These are phyloP conservation scores for Parvularia atlantis DNA, from an alignment of 78 protist genomes.

Conservation along the genomic window DNA sequence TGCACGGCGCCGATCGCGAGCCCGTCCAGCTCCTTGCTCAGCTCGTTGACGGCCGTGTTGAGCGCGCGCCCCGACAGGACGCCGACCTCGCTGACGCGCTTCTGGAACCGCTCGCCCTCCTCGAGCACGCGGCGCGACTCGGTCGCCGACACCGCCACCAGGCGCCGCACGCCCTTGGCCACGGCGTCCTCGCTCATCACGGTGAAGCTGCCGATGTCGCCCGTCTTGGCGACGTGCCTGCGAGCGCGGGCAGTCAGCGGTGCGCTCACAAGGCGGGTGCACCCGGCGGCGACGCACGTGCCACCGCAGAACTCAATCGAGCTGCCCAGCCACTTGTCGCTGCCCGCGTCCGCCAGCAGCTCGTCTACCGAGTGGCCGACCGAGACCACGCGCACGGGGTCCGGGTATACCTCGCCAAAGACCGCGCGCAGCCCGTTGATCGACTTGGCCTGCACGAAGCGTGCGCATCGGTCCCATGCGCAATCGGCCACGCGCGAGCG, in stretches of 20 bases:
- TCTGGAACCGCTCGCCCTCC: neutral
- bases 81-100: neutral
- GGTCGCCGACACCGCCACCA: constrained; percentile 67
- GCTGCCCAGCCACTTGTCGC: constrained; percentile 39
- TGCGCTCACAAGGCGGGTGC: neutral
- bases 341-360: constrained; percentile 49
- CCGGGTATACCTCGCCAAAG: constrained; percentile 90
- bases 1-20: constrained; percentile 5
- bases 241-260: neutral
- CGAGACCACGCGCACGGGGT: constrained; percentile 84
- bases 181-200: constrained; percentile 74
- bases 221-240: constrained; percentile 64
- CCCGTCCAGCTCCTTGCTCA: neutral
- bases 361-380: constrained; percentile 53
- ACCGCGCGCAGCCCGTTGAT: constrained; percentile 78
- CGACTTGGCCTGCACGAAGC: constrained; percentile 58
- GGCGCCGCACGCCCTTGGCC: constrained; percentile 79
- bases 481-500: too few species aligned
- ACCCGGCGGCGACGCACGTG: neutral
- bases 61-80: too few species aligned
- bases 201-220: constrained; percentile 54
- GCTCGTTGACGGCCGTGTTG: neutral
- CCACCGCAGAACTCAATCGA: constrained; percentile 89
- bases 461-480: too few species aligned
- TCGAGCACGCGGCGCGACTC: constrained; percentile 36